Evolutionary conservation across 139 green algal genomes (phyloP), one percentile per base, ranked within the genome.

Genomic region (Gonium pectorale): DNA sequence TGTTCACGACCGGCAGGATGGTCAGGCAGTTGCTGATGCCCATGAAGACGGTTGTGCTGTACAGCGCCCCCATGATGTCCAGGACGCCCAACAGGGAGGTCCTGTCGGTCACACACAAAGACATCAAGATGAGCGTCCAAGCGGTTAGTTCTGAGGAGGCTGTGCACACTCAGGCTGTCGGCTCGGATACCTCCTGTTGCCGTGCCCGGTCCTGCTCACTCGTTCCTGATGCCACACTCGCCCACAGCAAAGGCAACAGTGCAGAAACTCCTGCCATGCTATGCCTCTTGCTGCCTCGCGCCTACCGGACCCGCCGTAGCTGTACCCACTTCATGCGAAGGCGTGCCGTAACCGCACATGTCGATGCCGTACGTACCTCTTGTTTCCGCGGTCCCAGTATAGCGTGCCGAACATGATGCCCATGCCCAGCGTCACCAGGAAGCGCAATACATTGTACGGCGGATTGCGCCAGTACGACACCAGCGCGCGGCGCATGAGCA

Each of bases 21-120:
- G 51, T 43, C 21, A 82, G 40, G 19, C 33, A 52, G 35, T 70
- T 52, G 40, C 27, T 62, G 31, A 79, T 86, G 51, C 63, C 41
- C 73, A 92, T 8, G 86, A 90, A 90, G 2, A 85, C 68, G 26
- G 86, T 89, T 70, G 56, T 89, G 54, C 80, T 81, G 81, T 89
- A 95, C 67, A 95, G 78, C 5, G 81, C 88, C 3, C 91, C 91
- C 79, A 92, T 78, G 22, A 95, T 91, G 79, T 96, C 95, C 38
- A 90, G 67, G 33, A 96, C 82, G 22, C 79, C 79, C 35, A 85
- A 19, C 46, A 85, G 21, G 6, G 46, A 27, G 79, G 24, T 11
- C 29, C 75, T 83, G 75, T 27, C 26, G 2, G 44, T 40, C 49
- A 56, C 13, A 17, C 13, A 56, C 49, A 13, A 17, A 17, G 49